phyloP scores from a whole-genome alignment of 2,329 filamentous ascomycete species.

The Ophiostoma fasciatum region DNA sequence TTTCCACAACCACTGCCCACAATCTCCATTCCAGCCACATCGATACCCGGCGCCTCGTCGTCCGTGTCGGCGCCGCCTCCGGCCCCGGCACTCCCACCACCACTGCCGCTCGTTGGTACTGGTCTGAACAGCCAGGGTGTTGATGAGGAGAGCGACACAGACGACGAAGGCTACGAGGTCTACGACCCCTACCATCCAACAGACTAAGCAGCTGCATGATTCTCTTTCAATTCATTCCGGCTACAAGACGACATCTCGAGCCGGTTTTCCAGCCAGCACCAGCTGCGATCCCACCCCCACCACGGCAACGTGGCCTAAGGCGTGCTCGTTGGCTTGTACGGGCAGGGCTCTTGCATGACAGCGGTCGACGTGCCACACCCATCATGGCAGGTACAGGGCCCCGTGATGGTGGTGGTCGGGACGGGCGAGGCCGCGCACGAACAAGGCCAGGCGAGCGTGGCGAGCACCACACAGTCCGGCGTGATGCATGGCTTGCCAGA shows the following conservation, averaged over 20 bases:
- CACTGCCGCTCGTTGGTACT: not conserved
- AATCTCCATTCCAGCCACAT: not conserved
- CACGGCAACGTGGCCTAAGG: not conserved
- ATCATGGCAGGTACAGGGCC: conserved; percentile 5
- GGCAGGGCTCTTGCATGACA: conserved; percentile 5
- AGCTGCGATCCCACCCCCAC: not conserved
- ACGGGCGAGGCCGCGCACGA: conserved; percentile 1
- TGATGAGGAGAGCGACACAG: conserved; percentile 42
- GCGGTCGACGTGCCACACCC: conserved; percentile 7
- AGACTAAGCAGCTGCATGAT: conserved; percentile 27
- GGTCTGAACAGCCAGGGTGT: conserved; percentile 3
- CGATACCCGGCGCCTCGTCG: not conserved
- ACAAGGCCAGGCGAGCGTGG: conserved; percentile 4
- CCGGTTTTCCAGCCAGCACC: not conserved
- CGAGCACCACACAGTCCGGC: not conserved
- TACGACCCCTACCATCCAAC: conserved; percentile 49
- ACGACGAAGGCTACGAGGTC: conserved; percentile 57
- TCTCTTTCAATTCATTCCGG: not conserved
- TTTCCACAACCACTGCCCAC: too few relatives aligned
- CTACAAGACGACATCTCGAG: not conserved
- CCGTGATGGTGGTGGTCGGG: conserved; percentile 1
- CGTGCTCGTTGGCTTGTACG: too few relatives aligned
- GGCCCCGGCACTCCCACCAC: not conserved
- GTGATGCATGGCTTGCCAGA: not conserved
- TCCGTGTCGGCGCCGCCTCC: not conserved